Base-by-base conservation (phyloP, 2,329 filamentous ascomycete species). In the Nemania serpens region DNA sequence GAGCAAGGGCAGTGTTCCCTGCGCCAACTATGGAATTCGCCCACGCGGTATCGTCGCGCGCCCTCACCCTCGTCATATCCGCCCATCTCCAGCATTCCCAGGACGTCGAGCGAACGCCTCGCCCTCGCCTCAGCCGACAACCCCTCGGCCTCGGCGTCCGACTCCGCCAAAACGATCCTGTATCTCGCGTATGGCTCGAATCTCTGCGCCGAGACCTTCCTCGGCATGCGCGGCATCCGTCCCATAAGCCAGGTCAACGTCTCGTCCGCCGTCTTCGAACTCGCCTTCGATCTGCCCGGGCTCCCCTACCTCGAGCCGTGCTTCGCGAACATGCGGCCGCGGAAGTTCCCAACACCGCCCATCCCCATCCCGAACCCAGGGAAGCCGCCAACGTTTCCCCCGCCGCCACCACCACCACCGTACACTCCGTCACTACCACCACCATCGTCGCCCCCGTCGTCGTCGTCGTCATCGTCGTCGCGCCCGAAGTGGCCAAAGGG, bases 171-270 rank as follows among this genome's bases (percentile, higher is more conserved):
- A 34, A 90, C 89, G 1, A 81, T 93, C 25, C 83, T 93, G 53
- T 94, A 94, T 74, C 85, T 94, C 20, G 94, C 93, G 11, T 98
- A 97, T 74, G 95, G 94, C 67, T 97, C 93, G 54, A 98, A 98
- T 74, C 84, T 98, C 63, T 87, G 84, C 62, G 86, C 88, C 13
- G 80, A 91, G 73, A 96, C 91, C 0, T 97, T 98, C 75, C 82
- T 88, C 49, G 91, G 90, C 60, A 80, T 77, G 61, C 88, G 94
- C 54, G 89, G 89, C 62, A 94, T 98, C 76, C 85, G 84, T 25
- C 95, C 95, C 0, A 70, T 98, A 13, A 92, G 91, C 41, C 85
- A 90, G 65, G 78, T 93, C 71, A 93, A 93, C 71, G 94, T 97
- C 7, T 84, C 89, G 5, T 91, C 92, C 2, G 95, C 95, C 0